Conservation (phyloP, 345 rosid species). For the Gossypium australe region DNA sequence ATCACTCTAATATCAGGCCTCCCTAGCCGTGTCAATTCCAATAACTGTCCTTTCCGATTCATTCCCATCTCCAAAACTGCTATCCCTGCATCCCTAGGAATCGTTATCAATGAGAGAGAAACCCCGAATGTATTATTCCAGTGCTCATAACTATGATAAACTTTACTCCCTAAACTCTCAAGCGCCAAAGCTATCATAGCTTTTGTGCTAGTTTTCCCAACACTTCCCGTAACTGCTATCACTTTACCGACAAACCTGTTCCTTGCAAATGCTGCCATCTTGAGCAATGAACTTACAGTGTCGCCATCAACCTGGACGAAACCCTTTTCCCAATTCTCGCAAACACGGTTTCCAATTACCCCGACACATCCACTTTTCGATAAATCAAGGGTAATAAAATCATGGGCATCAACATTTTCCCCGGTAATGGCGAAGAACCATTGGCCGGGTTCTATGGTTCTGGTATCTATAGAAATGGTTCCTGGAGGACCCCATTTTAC, state of each 20-base stretch:
- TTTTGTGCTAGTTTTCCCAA: constrained; percentile 29
- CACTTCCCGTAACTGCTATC: constrained; percentile 24
- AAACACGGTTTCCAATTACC: constrained; percentile 27
- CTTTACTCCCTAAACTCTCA: constrained; percentile 14
- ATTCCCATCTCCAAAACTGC: constrained; percentile 34
- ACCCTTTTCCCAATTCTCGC: constrained; percentile 25
- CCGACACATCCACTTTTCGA: constrained; percentile 23
- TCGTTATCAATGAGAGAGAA: constrained; percentile 24
- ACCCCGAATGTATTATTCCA: constrained; percentile 30
- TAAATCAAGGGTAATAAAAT: constrained; percentile 25
- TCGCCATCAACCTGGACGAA: constrained; percentile 25
- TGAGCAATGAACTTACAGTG: constrained; percentile 12
- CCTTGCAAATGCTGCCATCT: constrained; percentile 22
- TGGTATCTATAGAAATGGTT: constrained; percentile 26
- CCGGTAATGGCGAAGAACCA: constrained; percentile 33
- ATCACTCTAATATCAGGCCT: constrained; percentile 24
- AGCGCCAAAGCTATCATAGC: constrained; percentile 28
- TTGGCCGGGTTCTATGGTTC: constrained; percentile 24
- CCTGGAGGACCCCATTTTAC: constrained; percentile 31
- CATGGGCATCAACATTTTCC: constrained; percentile 25
- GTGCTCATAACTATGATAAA: constrained; percentile 26
- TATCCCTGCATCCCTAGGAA: constrained; percentile 15
- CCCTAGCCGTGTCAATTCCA: constrained; percentile 29
- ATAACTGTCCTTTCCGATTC: constrained; percentile 28
- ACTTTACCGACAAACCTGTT: constrained; percentile 14